Conservation (phyloP, 202 grass and related monocot genomes). For the Bolboschoenoplectus hybrid region DNA sequence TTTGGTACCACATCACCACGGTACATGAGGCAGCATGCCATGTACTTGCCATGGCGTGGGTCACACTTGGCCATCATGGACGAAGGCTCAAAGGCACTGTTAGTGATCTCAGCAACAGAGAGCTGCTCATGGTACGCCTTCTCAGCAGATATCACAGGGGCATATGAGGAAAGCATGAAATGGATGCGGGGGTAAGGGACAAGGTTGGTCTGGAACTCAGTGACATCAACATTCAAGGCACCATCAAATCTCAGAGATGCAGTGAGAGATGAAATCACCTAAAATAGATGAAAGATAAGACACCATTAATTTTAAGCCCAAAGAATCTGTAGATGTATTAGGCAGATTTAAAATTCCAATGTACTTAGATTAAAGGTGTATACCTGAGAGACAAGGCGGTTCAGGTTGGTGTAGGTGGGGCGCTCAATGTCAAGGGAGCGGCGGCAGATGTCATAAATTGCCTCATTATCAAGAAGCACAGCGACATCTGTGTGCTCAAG, state of each 20-base stretch:
- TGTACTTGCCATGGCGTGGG: conserved; percentile 85
- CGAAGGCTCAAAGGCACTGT: conserved; percentile 84
- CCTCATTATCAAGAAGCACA: conserved; percentile 73
- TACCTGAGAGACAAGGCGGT: conserved; percentile 89
- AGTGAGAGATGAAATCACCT: conserved; percentile 85
- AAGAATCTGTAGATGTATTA: neutral
- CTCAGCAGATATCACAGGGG: conserved; percentile 84
- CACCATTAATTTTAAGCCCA: conserved; percentile 5
- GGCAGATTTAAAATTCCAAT: neutral
- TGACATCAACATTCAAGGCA: conserved; percentile 80
- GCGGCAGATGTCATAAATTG: conserved; percentile 85
- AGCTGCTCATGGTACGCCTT: conserved; percentile 94
- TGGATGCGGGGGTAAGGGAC: conserved; percentile 86
- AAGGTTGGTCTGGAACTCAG: conserved; percentile 77
- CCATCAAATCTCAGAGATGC: conserved; percentile 88
- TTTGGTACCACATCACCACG: conserved; percentile 81
- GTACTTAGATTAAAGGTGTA: neutral
- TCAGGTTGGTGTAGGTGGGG: conserved; percentile 91
- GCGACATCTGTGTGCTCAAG: conserved; percentile 83
- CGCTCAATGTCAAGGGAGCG: conserved; percentile 87
- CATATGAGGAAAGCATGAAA: conserved; percentile 87
- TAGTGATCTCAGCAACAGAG: conserved; percentile 84
- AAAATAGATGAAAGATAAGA: neutral
- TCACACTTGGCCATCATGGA: conserved; percentile 93
- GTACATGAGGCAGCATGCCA: conserved; percentile 93